A percentile compares a stretch with the other conserved stretches of the same genome.
phyloP scores from a whole-genome alignment of 225 moss, liverwort and hornwort genomes.

The Takakia lepidozioides region DNA sequence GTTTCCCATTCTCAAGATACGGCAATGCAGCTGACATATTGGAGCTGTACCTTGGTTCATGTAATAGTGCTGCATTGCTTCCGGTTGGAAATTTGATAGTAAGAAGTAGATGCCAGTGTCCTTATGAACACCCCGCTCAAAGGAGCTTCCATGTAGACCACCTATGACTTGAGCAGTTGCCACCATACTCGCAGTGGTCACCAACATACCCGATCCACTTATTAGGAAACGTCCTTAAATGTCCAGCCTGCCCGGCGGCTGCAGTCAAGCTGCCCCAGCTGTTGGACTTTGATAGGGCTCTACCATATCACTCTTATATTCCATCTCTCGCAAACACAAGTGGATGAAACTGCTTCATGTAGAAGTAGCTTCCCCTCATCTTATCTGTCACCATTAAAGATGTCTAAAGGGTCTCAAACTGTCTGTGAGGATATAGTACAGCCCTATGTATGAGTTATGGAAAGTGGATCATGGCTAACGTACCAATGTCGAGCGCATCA shows the following conservation, averaged over 20 bases:
- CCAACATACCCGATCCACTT: constrained; percentile 22
- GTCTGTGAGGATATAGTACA: too few species aligned
- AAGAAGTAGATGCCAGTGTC: constrained; percentile 30
- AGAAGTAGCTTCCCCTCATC: too few species aligned
- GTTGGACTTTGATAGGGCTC: constrained; percentile 18
- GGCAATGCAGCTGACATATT: too few species aligned
- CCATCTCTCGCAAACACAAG: too few species aligned
- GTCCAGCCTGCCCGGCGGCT: constrained; percentile 14
- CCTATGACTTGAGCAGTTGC: constrained; percentile 43
- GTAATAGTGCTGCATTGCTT: constrained; percentile 27
- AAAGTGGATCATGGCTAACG: constrained; percentile 34
- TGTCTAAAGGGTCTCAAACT: too few species aligned
- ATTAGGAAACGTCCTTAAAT: constrained; percentile 31
- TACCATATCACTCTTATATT: too few species aligned
- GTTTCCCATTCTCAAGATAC: too few species aligned
- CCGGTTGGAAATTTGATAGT: constrained; percentile 16
- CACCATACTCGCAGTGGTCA: constrained; percentile 6
- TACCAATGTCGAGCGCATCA: constrained; percentile 70
- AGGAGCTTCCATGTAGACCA: constrained; percentile 40
- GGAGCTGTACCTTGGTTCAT: constrained; percentile 34
- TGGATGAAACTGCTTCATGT: too few species aligned
- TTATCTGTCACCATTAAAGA: too few species aligned
- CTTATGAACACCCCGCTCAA: constrained; percentile 14
- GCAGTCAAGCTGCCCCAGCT: constrained; percentile 33
- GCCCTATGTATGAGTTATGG: too few species aligned